Evolutionary conservation across 495 filamentous ascomycete genomes (phyloP).

Genomic region (Penicillium argentinense): DNA sequence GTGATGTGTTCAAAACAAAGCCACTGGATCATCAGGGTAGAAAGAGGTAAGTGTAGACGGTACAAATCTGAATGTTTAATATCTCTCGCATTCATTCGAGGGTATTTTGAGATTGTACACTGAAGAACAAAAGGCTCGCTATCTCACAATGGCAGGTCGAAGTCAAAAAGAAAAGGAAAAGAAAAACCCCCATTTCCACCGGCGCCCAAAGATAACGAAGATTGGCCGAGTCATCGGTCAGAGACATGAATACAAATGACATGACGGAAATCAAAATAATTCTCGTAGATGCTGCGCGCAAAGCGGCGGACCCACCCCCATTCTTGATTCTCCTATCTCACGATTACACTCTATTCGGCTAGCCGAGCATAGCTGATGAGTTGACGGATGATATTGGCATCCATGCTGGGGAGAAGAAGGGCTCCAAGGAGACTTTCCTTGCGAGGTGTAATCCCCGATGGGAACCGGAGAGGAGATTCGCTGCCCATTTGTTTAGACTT

Average conservation of each 20-base stretch:
- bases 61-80: too few species aligned
- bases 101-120: slow-evolving; percentile 50
- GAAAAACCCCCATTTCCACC: slow-evolving; percentile 23
- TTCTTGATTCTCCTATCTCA: slow-evolving; percentile 10
- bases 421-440: slow-evolving; percentile 71
- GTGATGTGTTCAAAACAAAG: too few species aligned
- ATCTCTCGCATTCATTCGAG: slow-evolving; percentile 34
- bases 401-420: slow-evolving; percentile 60
- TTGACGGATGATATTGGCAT: slow-evolving; percentile 64
- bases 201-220: slow-evolving; percentile 21
- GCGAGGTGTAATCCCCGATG: slow-evolving; percentile 63
- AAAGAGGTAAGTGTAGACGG: too few species aligned
- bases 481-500: slow-evolving; percentile 66
- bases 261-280: slow-evolving; percentile 27
- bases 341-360: slow-evolving; percentile 44
- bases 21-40: too few species aligned
- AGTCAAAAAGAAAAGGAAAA: slow-evolving; percentile 16
- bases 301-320: slow-evolving; percentile 11
- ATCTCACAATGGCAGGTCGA: slow-evolving; percentile 35
- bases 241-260: slow-evolving; percentile 37
- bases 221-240: slow-evolving; percentile 16
- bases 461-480: slow-evolving; percentile 45
- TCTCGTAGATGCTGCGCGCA: slow-evolving; percentile 23
- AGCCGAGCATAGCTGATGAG: slow-evolving; percentile 70
- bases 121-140: slow-evolving; percentile 30